Base-by-base conservation (phyloP, 1,284 basidiomycete species). In the Trametes polyzona region DNA sequence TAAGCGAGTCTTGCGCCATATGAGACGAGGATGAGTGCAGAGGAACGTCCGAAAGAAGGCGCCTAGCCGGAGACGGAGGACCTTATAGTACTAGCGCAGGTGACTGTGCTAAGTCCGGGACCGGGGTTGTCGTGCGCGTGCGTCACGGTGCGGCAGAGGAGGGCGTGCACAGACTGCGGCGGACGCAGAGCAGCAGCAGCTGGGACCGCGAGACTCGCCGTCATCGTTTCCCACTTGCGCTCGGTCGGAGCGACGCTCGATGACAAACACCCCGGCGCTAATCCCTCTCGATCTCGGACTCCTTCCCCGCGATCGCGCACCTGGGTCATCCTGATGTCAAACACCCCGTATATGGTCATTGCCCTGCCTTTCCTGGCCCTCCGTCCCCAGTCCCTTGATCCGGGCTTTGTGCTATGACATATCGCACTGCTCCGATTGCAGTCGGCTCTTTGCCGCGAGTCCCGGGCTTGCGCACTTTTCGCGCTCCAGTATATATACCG, bases 1-100 rank as follows among this genome's bases (percentile, higher is more conserved):
- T 57, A 21, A 59, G 24, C 26, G 57, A 49, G 32, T 53, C 47
- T 58, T 55, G 49, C 58, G 49, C 40, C 58, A 59, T 59, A 37
- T 7, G 11, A 29, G 46, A 14, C 12, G 39, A 17, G n/a, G 53
- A 48, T 48, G 53, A 55, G 40, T 30, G 33, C 53, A 48, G 39
- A n/a, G 19, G 29, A 24, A n/a, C n/a, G 16, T 4, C 23, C 14
- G 26, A 40, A 21, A 27, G 24, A 12, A 3, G 6, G 16, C 24
- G 24, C 14, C 26, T 27, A 26, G 41, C 9, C n/a, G n/a, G 21
- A 27, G 17, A 23, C 32, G n/a, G 35, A 2, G 19, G 32, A 26
- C 46, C n/a, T 47, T 47, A 36, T 47, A 37, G 14, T 10, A 24
- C 23, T 36, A n/a, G n/a, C n/a, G n/a, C n/a, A n/a, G 33, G 29